These are phyloP conservation scores for Glycyrrhiza uralensis DNA, from an alignment of 306 rosid genomes.

Conservation along the genomic window DNA sequence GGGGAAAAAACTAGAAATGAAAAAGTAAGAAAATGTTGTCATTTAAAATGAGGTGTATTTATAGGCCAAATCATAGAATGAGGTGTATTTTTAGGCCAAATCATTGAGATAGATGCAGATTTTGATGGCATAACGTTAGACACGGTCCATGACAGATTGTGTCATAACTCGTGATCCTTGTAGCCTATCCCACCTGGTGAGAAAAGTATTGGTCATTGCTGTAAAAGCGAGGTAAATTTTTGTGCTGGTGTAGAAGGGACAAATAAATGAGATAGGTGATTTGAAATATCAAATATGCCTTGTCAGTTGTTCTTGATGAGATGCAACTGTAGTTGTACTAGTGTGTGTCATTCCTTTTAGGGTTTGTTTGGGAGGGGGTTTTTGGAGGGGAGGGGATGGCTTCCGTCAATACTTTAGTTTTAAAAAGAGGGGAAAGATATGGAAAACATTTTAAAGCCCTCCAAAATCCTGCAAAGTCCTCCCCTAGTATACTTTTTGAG, in stretches of 20 bases:
- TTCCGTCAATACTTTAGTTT: too few relatives aligned
- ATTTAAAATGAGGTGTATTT: background rate
- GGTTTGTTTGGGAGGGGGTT: too few relatives aligned
- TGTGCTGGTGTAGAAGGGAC: background rate
- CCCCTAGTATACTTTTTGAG: too few relatives aligned
- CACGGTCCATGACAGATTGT: background rate
- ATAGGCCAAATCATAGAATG: background rate
- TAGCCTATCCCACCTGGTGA: background rate
- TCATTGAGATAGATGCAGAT: background rate
- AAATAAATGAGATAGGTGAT: background rate
- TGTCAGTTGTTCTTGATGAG: background rate
- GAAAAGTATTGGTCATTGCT: background rate
- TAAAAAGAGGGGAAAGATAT: too few relatives aligned
- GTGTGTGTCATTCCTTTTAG: too few relatives aligned
- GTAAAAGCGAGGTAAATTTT: background rate
- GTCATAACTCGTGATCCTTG: background rate
- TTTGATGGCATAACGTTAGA: background rate
- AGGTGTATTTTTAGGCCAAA: background rate
- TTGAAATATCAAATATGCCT: background rate
- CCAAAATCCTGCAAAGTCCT: too few relatives aligned
- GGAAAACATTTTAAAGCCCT: too few relatives aligned
- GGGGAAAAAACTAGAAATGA: background rate
- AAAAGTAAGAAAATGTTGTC: background rate
- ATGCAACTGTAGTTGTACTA: background rate
- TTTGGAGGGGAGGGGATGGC: too few relatives aligned